phyloP scores from a whole-genome alignment of 441 rosid genomes.

The Populus hybrid region DNA sequence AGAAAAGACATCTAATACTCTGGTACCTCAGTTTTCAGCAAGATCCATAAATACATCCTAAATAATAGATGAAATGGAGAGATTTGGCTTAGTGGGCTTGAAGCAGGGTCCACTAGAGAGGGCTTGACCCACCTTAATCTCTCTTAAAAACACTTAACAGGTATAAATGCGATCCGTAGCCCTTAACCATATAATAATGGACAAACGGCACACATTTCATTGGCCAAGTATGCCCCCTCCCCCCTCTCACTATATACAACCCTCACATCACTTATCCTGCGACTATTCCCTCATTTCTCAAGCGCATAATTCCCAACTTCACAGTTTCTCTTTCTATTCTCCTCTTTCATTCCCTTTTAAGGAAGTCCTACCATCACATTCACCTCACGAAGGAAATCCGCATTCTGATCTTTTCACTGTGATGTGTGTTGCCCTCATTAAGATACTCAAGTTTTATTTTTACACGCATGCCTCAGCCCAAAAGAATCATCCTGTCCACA shows the following conservation, averaged over 20 bases:
- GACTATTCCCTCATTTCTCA: background rate
- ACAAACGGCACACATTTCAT: background rate
- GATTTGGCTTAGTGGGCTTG: background rate
- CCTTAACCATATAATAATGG: background rate
- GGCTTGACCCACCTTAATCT: background rate
- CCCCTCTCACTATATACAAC: no score
- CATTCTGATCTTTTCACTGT: background rate
- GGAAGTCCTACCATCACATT: background rate
- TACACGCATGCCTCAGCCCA: background rate
- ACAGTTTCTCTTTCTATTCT: background rate
- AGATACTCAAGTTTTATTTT: background rate
- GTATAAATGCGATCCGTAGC: background rate
- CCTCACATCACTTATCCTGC: no score
- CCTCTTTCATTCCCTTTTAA: background rate
- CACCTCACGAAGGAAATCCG: background rate
- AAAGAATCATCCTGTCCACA: no score
- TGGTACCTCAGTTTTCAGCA: background rate
- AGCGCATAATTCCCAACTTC: background rate
- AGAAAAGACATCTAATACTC: background rate
- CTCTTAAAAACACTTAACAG: background rate
- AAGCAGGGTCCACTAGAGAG: background rate
- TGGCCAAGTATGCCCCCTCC: background rate
- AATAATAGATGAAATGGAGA: background rate
- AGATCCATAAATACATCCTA: background rate
- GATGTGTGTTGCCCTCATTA: background rate